Evolutionary conservation across 2,329 filamentous ascomycete species (phyloP).

Genomic region (Phaeosphaeria sp.): DNA sequence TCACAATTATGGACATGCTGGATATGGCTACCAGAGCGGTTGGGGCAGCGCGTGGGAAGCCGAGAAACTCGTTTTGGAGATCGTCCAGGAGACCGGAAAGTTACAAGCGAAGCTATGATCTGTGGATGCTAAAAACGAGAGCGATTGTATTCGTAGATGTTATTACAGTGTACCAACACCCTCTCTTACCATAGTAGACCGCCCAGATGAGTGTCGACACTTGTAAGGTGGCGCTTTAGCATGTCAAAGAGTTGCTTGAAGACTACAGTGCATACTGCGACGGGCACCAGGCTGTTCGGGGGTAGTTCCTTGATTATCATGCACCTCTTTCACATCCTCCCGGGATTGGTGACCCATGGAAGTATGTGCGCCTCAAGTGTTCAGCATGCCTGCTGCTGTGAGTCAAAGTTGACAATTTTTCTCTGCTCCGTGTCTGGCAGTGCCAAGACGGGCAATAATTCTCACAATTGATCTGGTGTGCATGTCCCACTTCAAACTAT

Average conservation of each 20-base stretch:
- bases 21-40: slow-evolving; percentile 71
- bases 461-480: neutral
- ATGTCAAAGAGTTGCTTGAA: too few relatives aligned
- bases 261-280: too few relatives aligned
- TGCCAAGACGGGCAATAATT: neutral
- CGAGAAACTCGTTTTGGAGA: slow-evolving; percentile 45
- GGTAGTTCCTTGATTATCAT: too few relatives aligned
- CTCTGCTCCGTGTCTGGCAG: slow-evolving; percentile 3
- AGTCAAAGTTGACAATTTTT: neutral
- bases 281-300: too few relatives aligned
- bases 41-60: slow-evolving; percentile 53
- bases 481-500: neutral
- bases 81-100: neutral
- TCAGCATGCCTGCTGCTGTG: neutral
- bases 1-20: slow-evolving; percentile 81
- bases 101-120: slow-evolving; percentile 1
- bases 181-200: too few relatives aligned
- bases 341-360: too few relatives aligned
- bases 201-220: too few relatives aligned
- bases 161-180: too few relatives aligned
- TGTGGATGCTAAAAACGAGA: neutral
- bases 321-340: too few relatives aligned
- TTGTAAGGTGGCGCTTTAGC: too few relatives aligned
- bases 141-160: too few relatives aligned
- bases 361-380: too few relatives aligned